Base-by-base conservation (phyloP, 495 filamentous ascomycete genomes). In the Hyaloscypha bicolor region DNA sequence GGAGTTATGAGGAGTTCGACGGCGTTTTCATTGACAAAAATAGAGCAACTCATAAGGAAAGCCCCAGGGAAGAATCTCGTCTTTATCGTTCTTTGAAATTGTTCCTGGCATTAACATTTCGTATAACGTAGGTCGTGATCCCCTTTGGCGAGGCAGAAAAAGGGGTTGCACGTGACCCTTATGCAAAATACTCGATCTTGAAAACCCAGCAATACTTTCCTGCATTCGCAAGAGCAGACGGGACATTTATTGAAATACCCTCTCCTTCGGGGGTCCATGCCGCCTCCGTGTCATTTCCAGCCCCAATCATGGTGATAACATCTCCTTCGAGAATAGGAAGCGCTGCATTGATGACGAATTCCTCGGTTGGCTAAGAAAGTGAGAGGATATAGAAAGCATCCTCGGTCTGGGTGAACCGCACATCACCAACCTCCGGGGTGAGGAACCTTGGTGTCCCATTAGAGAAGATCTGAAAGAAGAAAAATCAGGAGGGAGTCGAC, bases 381-480 rank as follows among this genome's bases (percentile, higher is more conserved):
- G 76, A 75, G 39, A 79, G 70, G 42, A 87, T 76, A 67, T 86
- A 87, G 56, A 87, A 86, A 1, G 85, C 84, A 55, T 82, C 78
- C 39, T 72, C 59, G 9, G 77, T 83, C 68, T 81, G 78, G 30
- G 84, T 86, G 63, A 86, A 87, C 30, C 85, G 68, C 0, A 86
- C 73, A 33, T 80, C 73, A 0, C 74, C 76, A 45, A 83, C 82
- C 63, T 84, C 75, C 1, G 81, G 79, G 42, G 77, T 81, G 21
- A 86, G 74, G 69, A 83, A 66, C 22, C 55, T 55, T 30, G 16
- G n/a, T 16, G 9, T 16, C 30, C 2, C 31, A n/a, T 48, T 59
- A 32, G 37, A n/a, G n/a, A n/a, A n/a, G n/a, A n/a, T n/a, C n/a
- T n/a, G n/a, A 31, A 25, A 30, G 14, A 12, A 25, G 3, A 16